Base-by-base conservation (phyloP, 768 basidiomycete genomes). In the Termitomyces sp. region DNA sequence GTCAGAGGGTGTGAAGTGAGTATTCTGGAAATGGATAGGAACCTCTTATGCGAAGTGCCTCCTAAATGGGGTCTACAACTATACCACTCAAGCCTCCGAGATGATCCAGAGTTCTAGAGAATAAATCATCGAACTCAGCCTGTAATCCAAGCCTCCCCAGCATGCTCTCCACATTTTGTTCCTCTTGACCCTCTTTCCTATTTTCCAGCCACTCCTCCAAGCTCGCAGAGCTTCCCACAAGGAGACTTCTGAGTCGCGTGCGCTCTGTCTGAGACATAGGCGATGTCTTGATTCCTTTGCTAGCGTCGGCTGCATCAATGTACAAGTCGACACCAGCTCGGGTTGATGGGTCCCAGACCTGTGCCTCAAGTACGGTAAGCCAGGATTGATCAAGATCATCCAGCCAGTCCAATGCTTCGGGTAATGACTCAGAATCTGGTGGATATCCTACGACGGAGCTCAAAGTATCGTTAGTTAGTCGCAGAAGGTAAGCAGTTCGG, bases 341-440 rank as follows among this genome's bases (percentile, higher is more conserved):
- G n/a, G 66, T 45, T 3, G 65, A 69, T 1, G 85, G 74, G 60
- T 90, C 82, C 90, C 90, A 92, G 2, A 78, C 74, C 61, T 88
- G 84, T 5, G 72, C 70, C 38, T 77, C 77, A 28, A 92, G 74
- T 2, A 87, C 85, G 17, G 80, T 76, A 14, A 82, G 60, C 90
- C 90, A 92, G 0, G 82, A 87, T 49, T 82, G 77, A 67, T 92
- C 90, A 37, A 92, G 76, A 62, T 88, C 84, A 63, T 83, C 81
- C 24, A 91, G 70, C 73, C 83, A 87, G 57, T 85, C 82, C 24
- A 87, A 72, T 5, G 88, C 74, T 37, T 77, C 71, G 32, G 70
- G 75, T 1, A 92, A 68, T 14, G 72, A 68, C 7, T 71, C 66
- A 21, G 69, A 57, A 15, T 74, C 67, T 0, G 81, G 75, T 2